These are phyloP conservation scores for Platanus orientalis DNA, from an alignment of 164 flowering plant species.

Conservation along the genomic window DNA sequence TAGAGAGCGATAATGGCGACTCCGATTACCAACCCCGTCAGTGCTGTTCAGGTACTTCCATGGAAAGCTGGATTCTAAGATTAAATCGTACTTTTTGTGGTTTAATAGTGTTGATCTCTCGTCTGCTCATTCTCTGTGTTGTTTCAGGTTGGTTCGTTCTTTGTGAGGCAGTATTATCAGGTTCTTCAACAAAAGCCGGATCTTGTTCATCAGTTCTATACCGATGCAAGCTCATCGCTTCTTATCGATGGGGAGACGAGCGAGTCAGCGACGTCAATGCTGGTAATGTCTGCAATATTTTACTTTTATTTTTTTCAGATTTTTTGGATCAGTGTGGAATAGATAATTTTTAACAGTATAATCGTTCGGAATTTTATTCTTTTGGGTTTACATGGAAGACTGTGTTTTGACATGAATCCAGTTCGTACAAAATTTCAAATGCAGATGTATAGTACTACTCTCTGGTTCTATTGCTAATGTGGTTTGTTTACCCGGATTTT, in stretches of 20 bases:
- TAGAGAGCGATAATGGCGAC: constrained; percentile 37
- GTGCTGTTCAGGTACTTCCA: constrained; percentile 45
- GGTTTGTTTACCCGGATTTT: too few relatives aligned
- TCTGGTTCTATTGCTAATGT: too few relatives aligned
- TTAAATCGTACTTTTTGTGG: neutral
- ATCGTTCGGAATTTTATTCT: too few relatives aligned
- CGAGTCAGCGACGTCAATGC: constrained; percentile 57
- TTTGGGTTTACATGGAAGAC: too few relatives aligned
- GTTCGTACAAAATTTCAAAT: too few relatives aligned
- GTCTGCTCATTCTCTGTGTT: neutral
- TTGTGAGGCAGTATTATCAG: constrained; percentile 78
- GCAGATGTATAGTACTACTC: too few relatives aligned
- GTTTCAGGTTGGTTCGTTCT: constrained; percentile 74
- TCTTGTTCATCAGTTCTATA: constrained; percentile 71
- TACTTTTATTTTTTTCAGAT: neutral
- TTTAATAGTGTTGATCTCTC: neutral
- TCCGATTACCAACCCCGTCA: constrained; percentile 24
- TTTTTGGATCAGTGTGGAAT: neutral
- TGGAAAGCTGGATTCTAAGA: neutral
- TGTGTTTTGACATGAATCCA: too few relatives aligned
- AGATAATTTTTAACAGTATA: neutral
- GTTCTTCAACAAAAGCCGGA: constrained; percentile 73
- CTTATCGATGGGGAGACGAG: constrained; percentile 56
- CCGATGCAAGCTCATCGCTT: constrained; percentile 79
- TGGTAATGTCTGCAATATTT: constrained; percentile 33